phyloP scores from a whole-genome alignment of 371 early-diverging fungal genomes.

The Mucor lusitanicus region DNA sequence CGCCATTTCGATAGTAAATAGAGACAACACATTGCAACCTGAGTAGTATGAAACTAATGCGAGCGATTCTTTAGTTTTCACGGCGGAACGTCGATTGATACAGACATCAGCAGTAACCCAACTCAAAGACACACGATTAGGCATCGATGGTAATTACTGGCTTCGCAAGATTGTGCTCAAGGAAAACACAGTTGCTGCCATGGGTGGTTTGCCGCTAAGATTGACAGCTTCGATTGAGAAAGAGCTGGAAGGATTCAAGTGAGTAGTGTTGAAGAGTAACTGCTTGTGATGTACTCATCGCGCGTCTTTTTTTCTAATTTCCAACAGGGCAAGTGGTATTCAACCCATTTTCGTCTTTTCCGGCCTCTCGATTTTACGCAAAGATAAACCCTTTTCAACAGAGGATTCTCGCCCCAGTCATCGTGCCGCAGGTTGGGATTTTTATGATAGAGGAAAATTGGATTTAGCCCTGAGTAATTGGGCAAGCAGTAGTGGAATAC shows the following conservation, averaged over 20 bases:
- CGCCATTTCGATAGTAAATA: conserved; percentile 63
- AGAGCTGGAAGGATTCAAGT: conserved; percentile 69
- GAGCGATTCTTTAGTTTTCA: conserved; percentile 44
- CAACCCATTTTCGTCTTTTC: conserved; percentile 81
- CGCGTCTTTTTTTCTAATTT: background rate
- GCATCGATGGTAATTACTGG: conserved; percentile 83
- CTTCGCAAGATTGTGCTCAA: conserved; percentile 64
- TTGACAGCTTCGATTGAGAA: conserved; percentile 63
- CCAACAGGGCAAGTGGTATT: conserved; percentile 54
- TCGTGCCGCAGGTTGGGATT: conserved; percentile 75
- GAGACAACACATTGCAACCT: background rate
- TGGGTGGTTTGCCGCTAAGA: conserved; percentile 73
- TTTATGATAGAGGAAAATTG: conserved; percentile 62
- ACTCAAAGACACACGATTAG: conserved; percentile 69
- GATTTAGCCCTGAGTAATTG: conserved; percentile 66
- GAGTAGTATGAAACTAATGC: background rate
- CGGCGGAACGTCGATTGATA: conserved; percentile 62
- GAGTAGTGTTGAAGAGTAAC: conserved; percentile 10
- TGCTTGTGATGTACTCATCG: background rate
- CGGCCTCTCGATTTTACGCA: conserved; percentile 72
- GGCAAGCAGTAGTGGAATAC: conserved; percentile 54
- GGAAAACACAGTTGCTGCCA: conserved; percentile 64
- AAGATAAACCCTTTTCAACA: conserved; percentile 68
- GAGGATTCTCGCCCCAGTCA: conserved; percentile 67
- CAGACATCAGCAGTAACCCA: conserved; percentile 61